These are phyloP conservation scores for Tolypocladium album DNA, from an alignment of 2,329 filamentous ascomycete species.

Conservation along the genomic window DNA sequence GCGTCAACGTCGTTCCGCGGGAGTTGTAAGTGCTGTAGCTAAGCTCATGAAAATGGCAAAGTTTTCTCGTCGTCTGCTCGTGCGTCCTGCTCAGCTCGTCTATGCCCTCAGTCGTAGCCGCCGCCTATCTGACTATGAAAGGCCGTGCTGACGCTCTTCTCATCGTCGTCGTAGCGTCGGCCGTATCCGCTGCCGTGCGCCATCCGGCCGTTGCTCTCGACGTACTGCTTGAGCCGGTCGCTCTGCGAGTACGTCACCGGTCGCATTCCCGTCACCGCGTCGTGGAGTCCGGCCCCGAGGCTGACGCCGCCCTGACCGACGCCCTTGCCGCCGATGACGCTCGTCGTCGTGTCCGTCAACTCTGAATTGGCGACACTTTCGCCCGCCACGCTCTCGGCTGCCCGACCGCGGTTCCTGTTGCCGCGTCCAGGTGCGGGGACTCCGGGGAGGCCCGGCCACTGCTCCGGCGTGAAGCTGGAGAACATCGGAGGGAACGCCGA, in stretches of 20 bases:
- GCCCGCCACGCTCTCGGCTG: conserved; percentile 71
- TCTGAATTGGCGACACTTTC: conserved; percentile 91
- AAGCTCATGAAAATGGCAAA: conserved; percentile 8
- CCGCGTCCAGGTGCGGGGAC: conserved; percentile 50
- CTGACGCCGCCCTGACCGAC: conserved; percentile 81
- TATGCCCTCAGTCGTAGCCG: conserved; percentile 37
- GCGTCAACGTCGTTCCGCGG: not conserved
- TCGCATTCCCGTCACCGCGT: conserved; percentile 54
- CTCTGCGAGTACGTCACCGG: conserved; percentile 46
- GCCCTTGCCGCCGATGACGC: conserved; percentile 64
- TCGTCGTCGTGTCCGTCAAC: conserved; percentile 72
- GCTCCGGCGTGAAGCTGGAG: conserved; percentile 76
- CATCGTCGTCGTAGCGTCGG: conserved; percentile 76
- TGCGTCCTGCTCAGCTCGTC: conserved; percentile 12
- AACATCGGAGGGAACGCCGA: conserved; percentile 88
- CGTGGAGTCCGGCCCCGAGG: conserved; percentile 69
- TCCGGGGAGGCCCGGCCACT: conserved; percentile 75
- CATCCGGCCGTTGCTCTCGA: conserved; percentile 70
- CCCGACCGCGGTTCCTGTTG: conserved; percentile 54
- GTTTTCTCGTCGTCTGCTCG: conserved; percentile 15
- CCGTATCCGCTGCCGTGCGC: conserved; percentile 58
- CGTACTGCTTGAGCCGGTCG: conserved; percentile 88
- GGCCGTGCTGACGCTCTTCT: conserved; percentile 89
- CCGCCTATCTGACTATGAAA: conserved; percentile 89
- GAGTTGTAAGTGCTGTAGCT: not conserved